Evolutionary conservation across 1,284 basidiomycete species (phyloP).

Genomic region (Irpex sp.): DNA sequence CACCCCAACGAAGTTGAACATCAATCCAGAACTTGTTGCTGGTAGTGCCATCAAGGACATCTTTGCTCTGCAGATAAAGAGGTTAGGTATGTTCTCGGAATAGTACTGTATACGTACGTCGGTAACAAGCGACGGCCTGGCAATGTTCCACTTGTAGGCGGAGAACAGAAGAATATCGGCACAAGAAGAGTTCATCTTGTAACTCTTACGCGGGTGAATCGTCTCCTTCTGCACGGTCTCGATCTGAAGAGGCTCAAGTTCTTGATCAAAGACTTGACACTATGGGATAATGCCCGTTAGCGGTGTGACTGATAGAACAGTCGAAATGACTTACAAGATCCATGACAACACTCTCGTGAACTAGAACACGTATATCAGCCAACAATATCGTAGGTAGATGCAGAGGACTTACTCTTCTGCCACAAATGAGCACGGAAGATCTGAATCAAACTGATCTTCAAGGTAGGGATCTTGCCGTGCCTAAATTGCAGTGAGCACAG

Average conservation of each 20-base stretch:
- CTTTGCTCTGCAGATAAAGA: slow-evolving; percentile 61
- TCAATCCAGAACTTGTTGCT: slow-evolving; percentile 99
- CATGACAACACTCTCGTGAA: slow-evolving; percentile 92
- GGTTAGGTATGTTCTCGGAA: slow-evolving; percentile 1
- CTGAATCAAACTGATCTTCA: slow-evolving; percentile 98
- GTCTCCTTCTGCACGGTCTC: slow-evolving; percentile 99
- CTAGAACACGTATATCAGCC: slow-evolving; percentile 29
- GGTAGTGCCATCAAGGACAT: slow-evolving; percentile 94
- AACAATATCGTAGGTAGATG: not conserved
- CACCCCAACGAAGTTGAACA: slow-evolving; percentile 97
- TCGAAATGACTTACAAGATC: slow-evolving; percentile 62
- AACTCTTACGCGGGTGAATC: slow-evolving; percentile 98
- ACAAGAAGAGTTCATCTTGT: slow-evolving; percentile 99
- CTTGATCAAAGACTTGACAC: slow-evolving; percentile 99
- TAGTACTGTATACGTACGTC: slow-evolving; percentile 54
- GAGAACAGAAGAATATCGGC: slow-evolving; percentile 98
- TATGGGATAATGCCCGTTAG: slow-evolving; percentile 17
- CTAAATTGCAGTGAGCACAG: slow-evolving; percentile 34
- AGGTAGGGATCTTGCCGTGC: slow-evolving; percentile 97
- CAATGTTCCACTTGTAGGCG: slow-evolving; percentile 98
- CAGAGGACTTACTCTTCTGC: slow-evolving; percentile 79
- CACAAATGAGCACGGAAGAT: slow-evolving; percentile 99
- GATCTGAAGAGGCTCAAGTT: slow-evolving; percentile 96
- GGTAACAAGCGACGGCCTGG: slow-evolving; percentile 93
- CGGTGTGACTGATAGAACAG: not conserved